Base-by-base conservation (phyloP, 495 filamentous ascomycete genomes). In the Talaromyces thailandensis region DNA sequence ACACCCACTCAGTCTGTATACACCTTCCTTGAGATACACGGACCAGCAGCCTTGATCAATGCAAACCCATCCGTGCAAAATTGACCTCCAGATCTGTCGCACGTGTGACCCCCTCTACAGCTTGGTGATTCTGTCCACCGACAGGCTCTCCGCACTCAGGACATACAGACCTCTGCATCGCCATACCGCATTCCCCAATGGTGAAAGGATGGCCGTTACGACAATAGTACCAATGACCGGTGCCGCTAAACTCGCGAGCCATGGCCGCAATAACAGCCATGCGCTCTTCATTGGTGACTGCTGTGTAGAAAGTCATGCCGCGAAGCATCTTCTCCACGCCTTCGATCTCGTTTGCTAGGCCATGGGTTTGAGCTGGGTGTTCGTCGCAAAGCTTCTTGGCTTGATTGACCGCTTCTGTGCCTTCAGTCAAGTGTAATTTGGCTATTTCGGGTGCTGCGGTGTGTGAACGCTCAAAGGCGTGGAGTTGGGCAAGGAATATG, bases 131-230 rank as follows among this genome's bases (percentile, higher is more conserved):
- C 32, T 69, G 52, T 0, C 88, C 88, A 51, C 87, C 89, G 53
- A 92, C 80, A 2, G 73, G 61, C 3, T 76, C 77, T 11, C 77
- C 80, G 66, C 88, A 92, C 62, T 91, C 80, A 4, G 89, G 88
- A 63, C 88, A 93, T 26, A 65, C 64, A 2, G 86, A 76, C 57
- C 64, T 59, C 70, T 91, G 62, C 80, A 88, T 86, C 0, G 88
- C 83, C 76, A 82, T 83, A 9, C 88, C 90, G 69, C 89, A 93
- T 64, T 91, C 83, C 0, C 88, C 88, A 37, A 90, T 74, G 0
- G 87, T 87, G 65, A 92, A 92, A 29, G 87, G 84, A 71, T 91
- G 84, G 0, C 82, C 81, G 71, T 90, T 90, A 45, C 59, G 70
- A 63, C 87, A 90, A 16, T 77, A 77, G 70, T 89, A 91, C 88